Evolutionary conservation across 306 rosid genomes (phyloP).

Genomic region (Pterocarpus santalinus): DNA sequence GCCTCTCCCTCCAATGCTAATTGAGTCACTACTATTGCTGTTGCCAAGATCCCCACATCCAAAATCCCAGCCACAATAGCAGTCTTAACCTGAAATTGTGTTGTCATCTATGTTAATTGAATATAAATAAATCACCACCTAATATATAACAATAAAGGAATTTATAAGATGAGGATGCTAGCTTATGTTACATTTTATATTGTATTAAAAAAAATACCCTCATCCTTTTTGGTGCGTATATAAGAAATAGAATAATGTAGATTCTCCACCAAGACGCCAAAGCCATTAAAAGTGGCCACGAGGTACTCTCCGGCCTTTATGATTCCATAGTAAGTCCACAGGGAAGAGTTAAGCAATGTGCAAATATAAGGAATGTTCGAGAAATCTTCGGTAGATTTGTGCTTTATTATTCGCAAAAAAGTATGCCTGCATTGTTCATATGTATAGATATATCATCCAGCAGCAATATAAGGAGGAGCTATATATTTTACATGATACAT

Average conservation of each 20-base stretch:
- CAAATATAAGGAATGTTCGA: conserved; percentile 76
- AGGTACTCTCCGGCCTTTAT: conserved; percentile 65
- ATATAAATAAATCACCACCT: neutral
- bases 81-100: conserved; percentile 50
- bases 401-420: conserved; percentile 61
- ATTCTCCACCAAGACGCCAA: conserved; percentile 65
- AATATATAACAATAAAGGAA: neutral
- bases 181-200: neutral
- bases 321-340: conserved; percentile 81
- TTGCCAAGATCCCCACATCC: conserved; percentile 56
- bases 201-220: conserved; percentile 43
- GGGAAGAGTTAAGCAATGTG: conserved; percentile 62
- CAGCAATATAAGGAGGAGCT: neutral
- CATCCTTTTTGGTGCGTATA: conserved; percentile 55
- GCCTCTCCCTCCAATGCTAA: conserved; percentile 59
- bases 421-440: conserved; percentile 52
- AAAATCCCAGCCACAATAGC: conserved; percentile 51
- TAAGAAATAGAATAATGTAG: conserved; percentile 63
- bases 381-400: conserved; percentile 65
- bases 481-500: neutral
- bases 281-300: conserved; percentile 71
- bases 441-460: neutral
- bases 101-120: no score
- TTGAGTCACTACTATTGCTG: conserved; percentile 39
- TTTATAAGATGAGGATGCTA: neutral